A percentile compares a stretch with the other conserved stretches of the same genome.
These are phyloP conservation scores for Basidioascus undulatus DNA, from an alignment of 768 basidiomycete species.

Conservation along the genomic window DNA sequence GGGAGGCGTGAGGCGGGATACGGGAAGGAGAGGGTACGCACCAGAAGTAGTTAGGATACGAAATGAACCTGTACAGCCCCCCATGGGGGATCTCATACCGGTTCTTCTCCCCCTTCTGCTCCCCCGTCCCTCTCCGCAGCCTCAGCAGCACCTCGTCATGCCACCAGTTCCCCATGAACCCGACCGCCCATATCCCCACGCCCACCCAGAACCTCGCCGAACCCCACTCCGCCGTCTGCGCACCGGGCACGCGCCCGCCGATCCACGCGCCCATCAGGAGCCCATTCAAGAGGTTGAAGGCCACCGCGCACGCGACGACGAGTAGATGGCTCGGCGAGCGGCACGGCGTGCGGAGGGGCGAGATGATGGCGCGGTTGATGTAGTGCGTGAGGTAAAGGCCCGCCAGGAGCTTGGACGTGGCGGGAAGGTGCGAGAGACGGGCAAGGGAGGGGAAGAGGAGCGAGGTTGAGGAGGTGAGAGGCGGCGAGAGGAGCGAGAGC, in stretches of 20 bases:
- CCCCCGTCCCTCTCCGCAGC: constrained; percentile 23
- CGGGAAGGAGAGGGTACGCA: too few relatives aligned
- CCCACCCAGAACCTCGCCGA: constrained; percentile 37
- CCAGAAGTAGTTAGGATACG: constrained; percentile 84
- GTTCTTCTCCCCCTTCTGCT: constrained; percentile 13
- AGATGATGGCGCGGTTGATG: constrained; percentile 53
- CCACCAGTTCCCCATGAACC: constrained; percentile 52
- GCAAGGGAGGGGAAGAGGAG: constrained; percentile 15
- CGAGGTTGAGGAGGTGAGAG: constrained; percentile 22
- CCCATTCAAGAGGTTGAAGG: constrained; percentile 54
- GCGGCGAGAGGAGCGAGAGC: constrained; percentile 27
- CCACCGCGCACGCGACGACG: constrained; percentile 30
- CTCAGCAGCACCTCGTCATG: constrained; percentile 79
- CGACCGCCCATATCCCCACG: constrained; percentile 38
- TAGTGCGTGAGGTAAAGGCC: constrained; percentile 51
- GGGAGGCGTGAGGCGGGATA: too few relatives aligned
- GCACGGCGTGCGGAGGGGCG: constrained; percentile 53
- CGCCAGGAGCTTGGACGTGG: constrained; percentile 29
- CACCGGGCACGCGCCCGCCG: constrained; percentile 3
- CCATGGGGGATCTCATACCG: constrained; percentile 31
- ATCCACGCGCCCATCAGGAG: constrained; percentile 44
- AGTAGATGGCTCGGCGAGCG: constrained; percentile 48
- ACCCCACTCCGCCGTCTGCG: too few relatives aligned
- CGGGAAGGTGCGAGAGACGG: constrained; percentile 8
- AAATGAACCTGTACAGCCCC: constrained; percentile 47